These are phyloP conservation scores for Senna siamea DNA, from an alignment of 306 rosid genomes.

Conservation along the genomic window DNA sequence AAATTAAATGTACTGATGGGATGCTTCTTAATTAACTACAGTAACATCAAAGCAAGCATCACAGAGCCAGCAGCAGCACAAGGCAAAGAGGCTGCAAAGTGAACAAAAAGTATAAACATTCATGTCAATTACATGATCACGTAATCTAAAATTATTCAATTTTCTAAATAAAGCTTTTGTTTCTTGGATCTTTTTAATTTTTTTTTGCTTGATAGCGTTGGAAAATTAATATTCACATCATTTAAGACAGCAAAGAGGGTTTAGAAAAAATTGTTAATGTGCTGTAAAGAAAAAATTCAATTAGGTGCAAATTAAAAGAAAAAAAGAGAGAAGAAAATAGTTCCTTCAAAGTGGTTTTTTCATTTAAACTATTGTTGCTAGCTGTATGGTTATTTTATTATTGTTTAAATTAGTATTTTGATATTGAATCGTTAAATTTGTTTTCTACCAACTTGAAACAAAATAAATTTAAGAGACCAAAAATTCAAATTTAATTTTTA, in stretches of 20 bases:
- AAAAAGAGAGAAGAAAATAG: too few relatives aligned
- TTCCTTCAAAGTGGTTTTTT: too few relatives aligned
- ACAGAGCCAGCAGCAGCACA: slow-evolving; percentile 53
- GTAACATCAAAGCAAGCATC: slow-evolving; percentile 40
- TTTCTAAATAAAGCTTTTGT: not conserved
- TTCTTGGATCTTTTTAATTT: not conserved
- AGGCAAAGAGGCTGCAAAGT: slow-evolving; percentile 41
- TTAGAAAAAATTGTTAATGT: not conserved
- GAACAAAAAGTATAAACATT: not conserved
- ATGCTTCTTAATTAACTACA: not conserved
- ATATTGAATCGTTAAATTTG: too few relatives aligned
- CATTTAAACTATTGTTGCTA: too few relatives aligned
- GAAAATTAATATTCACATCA: not conserved
- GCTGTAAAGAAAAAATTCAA: too few relatives aligned
- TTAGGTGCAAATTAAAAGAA: too few relatives aligned
- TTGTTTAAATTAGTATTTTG: too few relatives aligned
- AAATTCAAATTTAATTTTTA: not conserved
- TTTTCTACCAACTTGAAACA: not conserved
- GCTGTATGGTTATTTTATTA: too few relatives aligned
- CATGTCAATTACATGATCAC: not conserved
- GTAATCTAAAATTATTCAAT: not conserved
- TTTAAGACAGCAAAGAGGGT: not conserved
- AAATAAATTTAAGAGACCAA: too few relatives aligned
- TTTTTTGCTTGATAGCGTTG: not conserved
- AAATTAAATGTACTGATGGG: too few relatives aligned